Evolutionary conservation across 108 stramenopile genomes (phyloP).

Genomic region (Parmales sp.): DNA sequence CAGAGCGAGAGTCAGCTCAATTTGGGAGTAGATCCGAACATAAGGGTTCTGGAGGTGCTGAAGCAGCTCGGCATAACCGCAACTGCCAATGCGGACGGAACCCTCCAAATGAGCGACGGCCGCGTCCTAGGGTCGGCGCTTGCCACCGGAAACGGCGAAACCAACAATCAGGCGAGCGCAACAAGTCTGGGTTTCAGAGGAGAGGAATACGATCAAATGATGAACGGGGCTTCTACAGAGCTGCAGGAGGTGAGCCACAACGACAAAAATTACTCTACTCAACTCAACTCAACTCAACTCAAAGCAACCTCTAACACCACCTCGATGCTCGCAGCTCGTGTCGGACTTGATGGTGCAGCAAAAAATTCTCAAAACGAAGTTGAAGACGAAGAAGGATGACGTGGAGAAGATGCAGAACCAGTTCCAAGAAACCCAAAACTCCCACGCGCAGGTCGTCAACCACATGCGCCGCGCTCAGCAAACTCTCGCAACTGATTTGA

Average conservation of each 20-base stretch:
- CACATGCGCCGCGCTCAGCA: background rate
- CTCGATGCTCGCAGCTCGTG: background rate
- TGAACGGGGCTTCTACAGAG: conserved; percentile 2
- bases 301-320: too few relatives aligned
- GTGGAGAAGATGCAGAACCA: background rate
- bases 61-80: background rate
- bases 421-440: background rate
- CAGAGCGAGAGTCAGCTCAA: background rate
- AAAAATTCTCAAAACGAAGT: background rate
- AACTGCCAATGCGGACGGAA: background rate
- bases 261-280: too few relatives aligned
- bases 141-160: background rate
- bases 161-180: background rate
- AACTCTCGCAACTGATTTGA: background rate
- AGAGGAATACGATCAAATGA: background rate
- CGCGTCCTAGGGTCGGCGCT: background rate
- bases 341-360: background rate
- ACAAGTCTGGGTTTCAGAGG: background rate
- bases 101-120: background rate
- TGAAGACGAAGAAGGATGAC: background rate
- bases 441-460: background rate
- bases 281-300: too few relatives aligned
- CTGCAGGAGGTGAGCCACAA: background rate
- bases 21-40: background rate
- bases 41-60: background rate